Evolutionary conservation across 129 eudicot species (phyloP), one percentile per base, ranked within the genome.

Genomic region (Ambrosia trifida): DNA sequence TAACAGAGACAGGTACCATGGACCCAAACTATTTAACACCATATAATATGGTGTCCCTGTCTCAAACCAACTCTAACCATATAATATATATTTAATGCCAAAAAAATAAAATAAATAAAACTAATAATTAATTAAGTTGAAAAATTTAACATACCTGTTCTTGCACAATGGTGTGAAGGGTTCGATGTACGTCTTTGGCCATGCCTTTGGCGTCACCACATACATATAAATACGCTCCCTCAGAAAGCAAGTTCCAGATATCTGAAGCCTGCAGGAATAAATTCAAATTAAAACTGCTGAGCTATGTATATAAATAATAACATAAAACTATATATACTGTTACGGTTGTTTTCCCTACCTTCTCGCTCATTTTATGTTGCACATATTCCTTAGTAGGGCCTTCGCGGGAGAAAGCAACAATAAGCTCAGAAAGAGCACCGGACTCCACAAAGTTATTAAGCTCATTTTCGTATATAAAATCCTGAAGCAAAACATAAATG

Each of bases 381-480:
- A 58, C 64, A 6, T 58, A 58, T 30, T 58, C 64, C 64, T 58
- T 58, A 28, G 40, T 3, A 4, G 64, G 64, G 64, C 18, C 40
- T 30, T 58, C 64, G 17, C 64, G 64, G 38, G 64, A 58, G 64
- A 58, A 58, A 4, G 64, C 40, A 4, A 58, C 38, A 8, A 58
- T 58, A 58, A 58, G 64, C 64, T 58, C 64, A 30, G 64, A 58
- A 12, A 58, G 64, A 58, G 64, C 64, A 58, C 64, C 64, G 10
- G 64, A 11, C 64, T 28, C 40, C 5, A 58, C 64, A 58, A 58
- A 58, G 38, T 58, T 58, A 12, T 58, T 58, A 28, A 58, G 40
- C 18, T 58, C 64, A 10, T 58, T 58, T 58, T 58, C 64, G 13
- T 58, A 58, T 58, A 58, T 58, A 58, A 28, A 58, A 30, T 58